Conservation (phyloP, 306 rosid species). For the Quercus parvula region DNA sequence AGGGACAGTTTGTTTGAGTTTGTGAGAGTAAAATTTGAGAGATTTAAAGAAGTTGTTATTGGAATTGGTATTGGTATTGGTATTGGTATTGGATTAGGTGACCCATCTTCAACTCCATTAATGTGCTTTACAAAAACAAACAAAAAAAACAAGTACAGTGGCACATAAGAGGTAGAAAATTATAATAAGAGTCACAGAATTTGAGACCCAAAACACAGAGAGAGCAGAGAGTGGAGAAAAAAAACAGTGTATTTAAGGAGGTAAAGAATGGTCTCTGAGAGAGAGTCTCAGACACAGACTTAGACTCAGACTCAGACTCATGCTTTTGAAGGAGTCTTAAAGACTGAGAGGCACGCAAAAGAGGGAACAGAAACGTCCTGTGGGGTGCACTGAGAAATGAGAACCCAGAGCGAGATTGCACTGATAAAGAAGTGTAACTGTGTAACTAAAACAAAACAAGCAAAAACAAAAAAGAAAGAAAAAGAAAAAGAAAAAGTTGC, state of each 20-base stretch:
- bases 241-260: background rate
- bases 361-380: constrained; percentile 54
- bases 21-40: constrained; percentile 18
- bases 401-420: constrained; percentile 32
- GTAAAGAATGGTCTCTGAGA: constrained; percentile 25
- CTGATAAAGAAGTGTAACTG: constrained; percentile 34
- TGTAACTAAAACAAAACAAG: constrained; percentile 5
- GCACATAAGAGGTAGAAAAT: background rate
- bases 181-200: constrained; percentile 1
- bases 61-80: constrained; percentile 37
- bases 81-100: constrained; percentile 50
- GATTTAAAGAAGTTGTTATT: constrained; percentile 35
- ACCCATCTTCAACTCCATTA: constrained; percentile 42
- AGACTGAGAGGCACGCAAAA: constrained; percentile 32
- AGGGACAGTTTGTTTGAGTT: constrained; percentile 1
- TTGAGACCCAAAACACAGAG: constrained; percentile 13
- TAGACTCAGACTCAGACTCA: constrained; percentile 11
- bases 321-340: constrained; percentile 32
- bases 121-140: constrained; percentile 4
- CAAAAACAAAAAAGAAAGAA: background rate
- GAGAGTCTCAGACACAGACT: background rate
- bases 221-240: constrained; percentile 12
- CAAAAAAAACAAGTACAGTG: background rate
- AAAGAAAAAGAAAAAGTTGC: background rate
- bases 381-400: constrained; percentile 37